Conservation (phyloP, 1,284 basidiomycete species). For the Ceratobasidium sp. region DNA sequence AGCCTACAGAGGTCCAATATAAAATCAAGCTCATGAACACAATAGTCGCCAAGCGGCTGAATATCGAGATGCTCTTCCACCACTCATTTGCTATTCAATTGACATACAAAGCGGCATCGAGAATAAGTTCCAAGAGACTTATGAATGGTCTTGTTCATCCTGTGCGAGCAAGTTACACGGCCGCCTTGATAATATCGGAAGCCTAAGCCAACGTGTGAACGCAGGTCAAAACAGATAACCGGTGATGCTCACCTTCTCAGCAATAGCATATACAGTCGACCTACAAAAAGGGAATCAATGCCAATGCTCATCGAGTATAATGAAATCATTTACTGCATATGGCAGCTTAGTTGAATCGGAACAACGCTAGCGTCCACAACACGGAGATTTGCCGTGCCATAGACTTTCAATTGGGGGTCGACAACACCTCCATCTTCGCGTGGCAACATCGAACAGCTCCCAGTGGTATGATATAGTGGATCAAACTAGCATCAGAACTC, state of each 20-base stretch:
- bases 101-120: too few species aligned
- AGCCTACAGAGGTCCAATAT: too few species aligned
- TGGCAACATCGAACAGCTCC: slow-evolving; percentile 43
- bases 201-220: too few species aligned
- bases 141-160: too few species aligned
- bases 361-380: slow-evolving; percentile 44
- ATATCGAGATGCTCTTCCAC: too few species aligned
- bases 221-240: too few species aligned
- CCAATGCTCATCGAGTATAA: neutral
- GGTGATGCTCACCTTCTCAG: slow-evolving; percentile 41
- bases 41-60: too few species aligned
- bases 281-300: neutral
- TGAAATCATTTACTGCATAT: slow-evolving; percentile 20
- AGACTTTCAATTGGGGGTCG: slow-evolving; percentile 47
- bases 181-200: too few species aligned
- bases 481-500: slow-evolving; percentile 12
- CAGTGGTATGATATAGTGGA: slow-evolving; percentile 45
- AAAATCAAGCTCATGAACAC: too few species aligned
- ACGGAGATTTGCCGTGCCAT: slow-evolving; percentile 44
- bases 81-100: too few species aligned
- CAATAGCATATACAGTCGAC: slow-evolving; percentile 38
- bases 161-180: too few species aligned
- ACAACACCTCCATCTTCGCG: slow-evolving; percentile 42
- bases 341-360: slow-evolving; percentile 40
- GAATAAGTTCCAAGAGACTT: too few species aligned